These are phyloP conservation scores for Coniochaeta sp. DNA, from an alignment of 2,329 filamentous ascomycete genomes.

Conservation along the genomic window DNA sequence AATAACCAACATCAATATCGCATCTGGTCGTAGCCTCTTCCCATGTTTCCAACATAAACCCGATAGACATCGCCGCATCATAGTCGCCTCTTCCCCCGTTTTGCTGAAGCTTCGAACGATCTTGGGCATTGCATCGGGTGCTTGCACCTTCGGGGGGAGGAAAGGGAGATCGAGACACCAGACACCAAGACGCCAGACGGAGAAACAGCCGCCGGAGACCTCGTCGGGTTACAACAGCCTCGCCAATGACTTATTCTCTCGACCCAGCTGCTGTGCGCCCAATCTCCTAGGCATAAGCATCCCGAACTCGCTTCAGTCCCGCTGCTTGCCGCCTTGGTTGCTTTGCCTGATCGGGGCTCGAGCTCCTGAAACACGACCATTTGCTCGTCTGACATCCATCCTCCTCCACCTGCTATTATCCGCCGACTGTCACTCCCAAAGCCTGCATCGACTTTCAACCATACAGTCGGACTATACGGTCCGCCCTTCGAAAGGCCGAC, in stretches of 20 bases:
- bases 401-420: background rate
- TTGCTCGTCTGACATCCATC: background rate
- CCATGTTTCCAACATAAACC: background rate
- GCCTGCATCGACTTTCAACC: background rate
- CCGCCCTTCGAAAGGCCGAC: background rate
- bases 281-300: background rate
- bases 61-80: background rate
- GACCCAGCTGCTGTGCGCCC: background rate
- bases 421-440: background rate
- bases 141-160: background rate
- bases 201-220: background rate
- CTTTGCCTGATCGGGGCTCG: background rate
- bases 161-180: background rate
- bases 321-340: background rate
- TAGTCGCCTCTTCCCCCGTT: background rate
- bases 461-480: background rate
- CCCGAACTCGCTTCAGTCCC: background rate
- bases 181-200: too few species aligned
- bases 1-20: background rate
- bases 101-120: background rate
- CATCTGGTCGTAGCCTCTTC: background rate
- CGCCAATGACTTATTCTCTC: background rate
- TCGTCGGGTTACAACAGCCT: background rate
- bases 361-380: conserved; percentile 1
- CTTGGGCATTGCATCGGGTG: background rate